Base-by-base conservation (phyloP, 257 asterid species). In the Eustoma russellianum region DNA sequence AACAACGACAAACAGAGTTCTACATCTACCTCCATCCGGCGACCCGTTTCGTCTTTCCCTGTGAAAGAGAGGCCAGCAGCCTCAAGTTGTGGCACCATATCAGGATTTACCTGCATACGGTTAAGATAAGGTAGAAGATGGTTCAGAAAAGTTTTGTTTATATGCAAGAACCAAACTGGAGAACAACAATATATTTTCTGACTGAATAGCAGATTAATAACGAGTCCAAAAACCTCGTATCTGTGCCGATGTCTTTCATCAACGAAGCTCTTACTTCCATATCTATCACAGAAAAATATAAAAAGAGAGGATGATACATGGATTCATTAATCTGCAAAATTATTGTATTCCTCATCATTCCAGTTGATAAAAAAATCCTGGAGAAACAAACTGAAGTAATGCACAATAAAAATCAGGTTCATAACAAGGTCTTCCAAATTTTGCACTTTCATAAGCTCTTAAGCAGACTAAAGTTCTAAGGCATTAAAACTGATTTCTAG, bases 181-280 rank as follows among this genome's bases (percentile, higher is more conserved):
- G 30, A 8, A 38, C 43, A 38, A 38, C 11, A 8, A 2, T 38
- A 11, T 2, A 2, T 38, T 11, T 38, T 11, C 12, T 38, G 3
- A 38, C 12, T 7, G 12, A 38, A 11, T 2, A 38, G 7, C 43
- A 38, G 10, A 8, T 7, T 38, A 3, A 38, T 38, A 1, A 38
- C 7, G 43, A 24, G 30, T 24, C 30, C 54, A 62, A 46, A 35
- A 64, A 89, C 97, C 97, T 90, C 97, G 53, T 90, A 90, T 86
- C 97, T 78, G 70, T 90, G 97, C 46, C 97, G 86, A 68, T 90
- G 97, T 66, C 97, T 86, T 83, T 90, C 97, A 64, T 90, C 97
- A 69, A 83, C 57, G 48, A 48, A 82, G 64, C 70, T 78, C 67
- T 12, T 59, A 66, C 55, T 70, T 41, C 80, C 92, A 44, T 89